Evolutionary conservation across 805 yeast species (phyloP).

Genomic region (Metschnikowia peoriensis): DNA sequence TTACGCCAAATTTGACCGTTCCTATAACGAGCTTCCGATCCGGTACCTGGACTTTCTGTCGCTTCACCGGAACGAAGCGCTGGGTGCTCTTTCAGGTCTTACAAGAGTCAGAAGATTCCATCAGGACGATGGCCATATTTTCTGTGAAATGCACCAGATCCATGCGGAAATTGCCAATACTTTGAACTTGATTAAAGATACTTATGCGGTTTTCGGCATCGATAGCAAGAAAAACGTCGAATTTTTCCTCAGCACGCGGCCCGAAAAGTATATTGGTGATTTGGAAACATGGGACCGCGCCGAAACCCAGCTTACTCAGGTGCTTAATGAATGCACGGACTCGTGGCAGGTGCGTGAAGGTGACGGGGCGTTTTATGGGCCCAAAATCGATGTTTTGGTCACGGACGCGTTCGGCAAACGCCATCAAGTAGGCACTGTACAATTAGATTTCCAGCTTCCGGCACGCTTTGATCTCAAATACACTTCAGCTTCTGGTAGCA

Average conservation of each 20-base stretch:
- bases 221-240: slow-evolving; percentile 44
- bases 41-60: slow-evolving; percentile 87
- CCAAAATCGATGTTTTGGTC: slow-evolving; percentile 85
- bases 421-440: slow-evolving; percentile 95
- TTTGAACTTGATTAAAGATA: slow-evolving; percentile 67
- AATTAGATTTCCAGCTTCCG: slow-evolving; percentile 93
- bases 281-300: slow-evolving; percentile 79
- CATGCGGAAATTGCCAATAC: slow-evolving; percentile 69
- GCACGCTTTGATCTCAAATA: slow-evolving; percentile 74
- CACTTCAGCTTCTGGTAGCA: slow-evolving; percentile 48
- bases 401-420: slow-evolving; percentile 75
- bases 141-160: slow-evolving; percentile 79
- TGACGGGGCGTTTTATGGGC: slow-evolving; percentile 98
- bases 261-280: slow-evolving; percentile 77
- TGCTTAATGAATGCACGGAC: slow-evolving; percentile 50
- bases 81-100: slow-evolving; percentile 90
- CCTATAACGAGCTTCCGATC: slow-evolving; percentile 84
- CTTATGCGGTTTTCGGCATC: slow-evolving; percentile 69
- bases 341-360: slow-evolving; percentile 77
- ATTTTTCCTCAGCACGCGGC: slow-evolving; percentile 81
- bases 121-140: slow-evolving; percentile 97
- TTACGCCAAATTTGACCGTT: slow-evolving; percentile 69
- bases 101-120: slow-evolving; percentile 94
- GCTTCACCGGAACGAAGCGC: slow-evolving; percentile 89
- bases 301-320: slow-evolving; percentile 60